Evolutionary conservation across 768 basidiomycete genomes (phyloP).

Genomic region (Lentinus tigrinus): DNA sequence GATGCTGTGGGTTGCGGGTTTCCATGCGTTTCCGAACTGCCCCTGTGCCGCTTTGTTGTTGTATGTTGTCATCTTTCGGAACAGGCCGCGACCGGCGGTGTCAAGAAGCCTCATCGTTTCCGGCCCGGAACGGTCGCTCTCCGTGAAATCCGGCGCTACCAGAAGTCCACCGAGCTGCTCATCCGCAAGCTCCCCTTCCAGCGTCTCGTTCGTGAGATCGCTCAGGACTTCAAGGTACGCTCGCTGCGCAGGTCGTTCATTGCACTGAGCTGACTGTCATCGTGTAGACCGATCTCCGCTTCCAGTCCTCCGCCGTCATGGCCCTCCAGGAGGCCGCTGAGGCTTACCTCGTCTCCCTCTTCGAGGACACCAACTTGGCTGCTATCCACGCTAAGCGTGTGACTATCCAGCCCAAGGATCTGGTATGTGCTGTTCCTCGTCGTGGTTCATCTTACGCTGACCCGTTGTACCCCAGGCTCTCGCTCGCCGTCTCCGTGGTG

Average conservation of each 20-base stretch:
- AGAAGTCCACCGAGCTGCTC: conserved; percentile 97
- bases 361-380: conserved; percentile 82
- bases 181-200: conserved; percentile 99
- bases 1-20: conserved; percentile 19
- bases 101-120: conserved; percentile 99
- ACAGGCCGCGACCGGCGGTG: conserved; percentile 69
- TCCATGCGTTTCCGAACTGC: conserved; percentile 14
- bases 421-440: conserved; percentile 40
- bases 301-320: conserved; percentile 91
- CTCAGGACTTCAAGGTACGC: conserved; percentile 85
- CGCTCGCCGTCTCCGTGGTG: conserved; percentile 77
- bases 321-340: conserved; percentile 87
- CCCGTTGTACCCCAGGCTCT: conserved; percentile 41
- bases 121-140: conserved; percentile 97
- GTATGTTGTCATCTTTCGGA: conserved; percentile 11
- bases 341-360: conserved; percentile 75
- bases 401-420: conserved; percentile 85
- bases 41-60: conserved; percentile 16
- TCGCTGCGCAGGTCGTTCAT: conserved; percentile 65
- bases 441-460: not conserved
- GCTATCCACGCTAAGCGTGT: conserved; percentile 88
- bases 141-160: conserved; percentile 97
- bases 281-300: conserved; percentile 71
- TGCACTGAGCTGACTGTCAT: conserved; percentile 1
- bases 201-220: conserved; percentile 93